Percentiles rank a stretch among this genome's conserved stretches.
phyloP scores from a whole-genome alignment of 75 land plant species.

The Sequoia sempervirens region DNA sequence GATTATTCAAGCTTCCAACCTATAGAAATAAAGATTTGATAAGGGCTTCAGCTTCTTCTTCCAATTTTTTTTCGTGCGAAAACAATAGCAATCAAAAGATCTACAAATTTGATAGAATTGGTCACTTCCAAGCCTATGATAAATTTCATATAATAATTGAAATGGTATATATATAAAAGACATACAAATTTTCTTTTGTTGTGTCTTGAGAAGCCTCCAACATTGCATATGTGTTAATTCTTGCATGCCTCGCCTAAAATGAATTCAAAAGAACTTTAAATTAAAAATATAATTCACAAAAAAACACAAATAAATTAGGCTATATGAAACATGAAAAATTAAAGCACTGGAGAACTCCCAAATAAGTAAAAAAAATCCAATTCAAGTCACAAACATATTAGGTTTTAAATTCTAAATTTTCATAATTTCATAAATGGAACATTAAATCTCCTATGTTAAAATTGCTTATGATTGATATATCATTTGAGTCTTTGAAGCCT shows the following conservation, averaged over 20 bases:
- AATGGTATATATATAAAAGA: not conserved
- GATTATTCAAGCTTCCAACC: conserved; percentile 21
- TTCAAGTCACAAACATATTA: not conserved
- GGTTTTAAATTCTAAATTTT: not conserved
- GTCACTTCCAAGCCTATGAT: not conserved
- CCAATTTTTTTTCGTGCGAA: conserved; percentile 66
- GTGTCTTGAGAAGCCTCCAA: conserved; percentile 67
- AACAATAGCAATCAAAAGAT: conserved; percentile 2
- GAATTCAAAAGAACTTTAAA: conserved; percentile 4
- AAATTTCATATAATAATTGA: not conserved
- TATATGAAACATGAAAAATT: not conserved
- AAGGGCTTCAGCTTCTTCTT: conserved; percentile 80
- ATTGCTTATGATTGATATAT: not conserved
- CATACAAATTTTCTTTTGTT: conserved; percentile 47
- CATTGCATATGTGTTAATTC: conserved; percentile 72
- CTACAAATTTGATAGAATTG: not conserved
- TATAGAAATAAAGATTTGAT: conserved; percentile 63
- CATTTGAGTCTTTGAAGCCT: not conserved
- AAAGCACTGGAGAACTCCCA: not conserved
- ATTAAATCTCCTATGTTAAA: not conserved
- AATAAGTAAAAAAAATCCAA: not conserved
- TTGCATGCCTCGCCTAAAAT: conserved; percentile 86
- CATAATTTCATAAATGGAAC: not conserved
- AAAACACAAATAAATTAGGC: not conserved
- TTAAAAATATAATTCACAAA: not conserved